Percentiles rank a stretch among this genome's conserved stretches.
Evolutionary conservation across 208 protist species (phyloP).

Genomic region (Leishmania lainsoni): DNA sequence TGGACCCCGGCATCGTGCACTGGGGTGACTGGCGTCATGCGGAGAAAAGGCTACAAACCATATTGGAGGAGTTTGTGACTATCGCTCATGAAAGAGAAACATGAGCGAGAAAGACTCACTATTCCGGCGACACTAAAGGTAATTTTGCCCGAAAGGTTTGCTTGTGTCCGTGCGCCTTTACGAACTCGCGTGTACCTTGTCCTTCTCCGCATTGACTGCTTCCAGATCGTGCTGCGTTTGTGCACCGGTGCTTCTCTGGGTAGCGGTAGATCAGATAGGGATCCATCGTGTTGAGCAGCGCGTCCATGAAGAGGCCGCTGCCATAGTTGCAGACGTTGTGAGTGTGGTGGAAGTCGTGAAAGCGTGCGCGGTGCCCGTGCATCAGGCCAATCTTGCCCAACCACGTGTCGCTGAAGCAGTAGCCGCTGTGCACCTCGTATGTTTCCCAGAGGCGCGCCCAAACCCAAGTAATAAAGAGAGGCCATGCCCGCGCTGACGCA

Average conservation of each 20-base stretch:
- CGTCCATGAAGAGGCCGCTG: slow-evolving; percentile 48
- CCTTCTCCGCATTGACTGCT: slow-evolving; percentile 3
- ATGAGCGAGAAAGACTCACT: not conserved
- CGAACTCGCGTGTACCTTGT: not conserved
- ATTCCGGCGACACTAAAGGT: not conserved
- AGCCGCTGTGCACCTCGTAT: slow-evolving; percentile 66
- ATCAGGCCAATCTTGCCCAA: slow-evolving; percentile 47
- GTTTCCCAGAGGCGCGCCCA: slow-evolving; percentile 57
- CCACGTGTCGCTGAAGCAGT: slow-evolving; percentile 59
- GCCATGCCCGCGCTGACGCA: slow-evolving; percentile 40
- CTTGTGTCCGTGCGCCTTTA: not conserved
- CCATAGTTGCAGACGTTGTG: slow-evolving; percentile 70
- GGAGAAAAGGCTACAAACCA: not conserved
- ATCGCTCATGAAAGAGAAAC: not conserved
- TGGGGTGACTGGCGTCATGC: not conserved
- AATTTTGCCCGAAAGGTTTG: not conserved
- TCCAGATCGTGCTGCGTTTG: slow-evolving; percentile 16
- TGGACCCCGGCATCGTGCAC: too few species aligned
- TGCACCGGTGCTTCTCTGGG: slow-evolving; percentile 17
- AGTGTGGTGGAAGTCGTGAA: slow-evolving; percentile 79
- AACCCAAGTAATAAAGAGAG: slow-evolving; percentile 53
- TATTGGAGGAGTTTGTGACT: not conserved
- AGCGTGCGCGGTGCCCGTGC: slow-evolving; percentile 52
- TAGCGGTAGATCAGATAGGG: slow-evolving; percentile 40
- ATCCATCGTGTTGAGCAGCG: slow-evolving; percentile 56